Base-by-base conservation (phyloP, 495 filamentous ascomycete species). In the Aspergillus panamensis region DNA sequence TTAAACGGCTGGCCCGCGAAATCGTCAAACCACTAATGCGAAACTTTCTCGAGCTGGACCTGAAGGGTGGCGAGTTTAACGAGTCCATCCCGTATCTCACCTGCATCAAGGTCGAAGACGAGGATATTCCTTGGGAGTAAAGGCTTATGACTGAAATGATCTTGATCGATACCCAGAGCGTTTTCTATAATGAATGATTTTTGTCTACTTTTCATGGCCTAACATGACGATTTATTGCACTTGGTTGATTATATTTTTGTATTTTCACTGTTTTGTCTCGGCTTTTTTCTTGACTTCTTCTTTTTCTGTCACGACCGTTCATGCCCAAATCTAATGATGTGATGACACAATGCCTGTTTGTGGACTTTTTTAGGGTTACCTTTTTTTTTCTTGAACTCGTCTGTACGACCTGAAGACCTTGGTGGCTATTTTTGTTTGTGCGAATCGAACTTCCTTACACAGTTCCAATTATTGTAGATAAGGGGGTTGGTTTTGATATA, bases 21-120 rank as follows among this genome's bases (percentile, higher is more conserved):
- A 81, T 86, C 29, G 91, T 95, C n/a, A 85, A 86, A 52, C 90
- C 91, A 25, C 72, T 96, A 19, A 93, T 93, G 88, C 82, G 87
- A 25, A 91, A 86, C 63, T 89, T 86, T 51, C 76, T 93, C 17
- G 90, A 94, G 68, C 69, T 92, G 51, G 91, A 96, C 68, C 54
- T 84, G 45, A 82, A 81, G 43, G 66, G 73, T 35, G 69, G 73
- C 19, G 61, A 68, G n/a, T 60, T 70, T 8, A 71, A 79, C 14
- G 73, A 71, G 4, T 53, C 80, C 14, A 55, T 88, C 43, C 84
- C 81, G 3, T 96, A 95, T 78, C 71, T 96, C 65, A 91, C 89
- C 1, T 96, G 91, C 71, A 88, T 86, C 48, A 82, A 80, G 61
- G 80, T 96, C 9, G 84, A 86, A 63, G 88, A 90, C 63, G 74